Evolutionary conservation across 2,329 filamentous ascomycete genomes (phyloP).

Genomic region (Aspergillus felis): DNA sequence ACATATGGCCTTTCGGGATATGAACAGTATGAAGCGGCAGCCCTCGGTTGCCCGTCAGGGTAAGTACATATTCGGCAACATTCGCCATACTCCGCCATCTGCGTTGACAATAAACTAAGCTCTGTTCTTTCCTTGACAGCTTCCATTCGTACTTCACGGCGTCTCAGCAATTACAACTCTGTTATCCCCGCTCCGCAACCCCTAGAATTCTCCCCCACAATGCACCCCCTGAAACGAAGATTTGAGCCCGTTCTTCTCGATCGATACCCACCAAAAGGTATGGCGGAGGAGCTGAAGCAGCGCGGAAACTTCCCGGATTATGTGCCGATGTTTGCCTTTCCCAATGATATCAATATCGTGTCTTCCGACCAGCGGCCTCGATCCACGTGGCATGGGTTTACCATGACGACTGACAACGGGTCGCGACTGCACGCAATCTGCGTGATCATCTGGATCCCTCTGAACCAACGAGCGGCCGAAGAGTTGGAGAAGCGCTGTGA

Average conservation of each 20-base stretch:
- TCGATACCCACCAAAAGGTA: constrained; percentile 80
- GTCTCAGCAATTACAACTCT: constrained; percentile 95
- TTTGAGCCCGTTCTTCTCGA: constrained; percentile 97
- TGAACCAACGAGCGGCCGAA: constrained; percentile 76
- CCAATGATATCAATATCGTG: constrained; percentile 95
- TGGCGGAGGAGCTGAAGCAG: constrained; percentile 72
- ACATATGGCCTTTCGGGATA: constrained; percentile 87
- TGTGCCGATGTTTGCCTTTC: constrained; percentile 98
- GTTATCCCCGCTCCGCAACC: constrained; percentile 93
- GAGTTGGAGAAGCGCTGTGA: constrained; percentile 72
- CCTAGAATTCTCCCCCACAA: constrained; percentile 80
- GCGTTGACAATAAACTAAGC: neutral
- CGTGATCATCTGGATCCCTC: constrained; percentile 85
- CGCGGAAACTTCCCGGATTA: constrained; percentile 92
- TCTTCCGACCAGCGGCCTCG: constrained; percentile 89
- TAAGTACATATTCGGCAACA: constrained; percentile 42
- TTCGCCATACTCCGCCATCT: neutral
- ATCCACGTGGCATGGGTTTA: constrained; percentile 98
- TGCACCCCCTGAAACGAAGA: constrained; percentile 89
- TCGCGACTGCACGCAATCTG: constrained; percentile 89
- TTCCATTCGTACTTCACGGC: constrained; percentile 75
- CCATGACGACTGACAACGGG: constrained; percentile 92
- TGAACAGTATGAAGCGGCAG: constrained; percentile 91
- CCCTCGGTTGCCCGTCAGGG: constrained; percentile 70
- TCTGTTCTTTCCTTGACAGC: constrained; percentile 36